Evolutionary conservation across 176 grass and related monocot genomes (phyloP).

Genomic region (Carex cristatella): DNA sequence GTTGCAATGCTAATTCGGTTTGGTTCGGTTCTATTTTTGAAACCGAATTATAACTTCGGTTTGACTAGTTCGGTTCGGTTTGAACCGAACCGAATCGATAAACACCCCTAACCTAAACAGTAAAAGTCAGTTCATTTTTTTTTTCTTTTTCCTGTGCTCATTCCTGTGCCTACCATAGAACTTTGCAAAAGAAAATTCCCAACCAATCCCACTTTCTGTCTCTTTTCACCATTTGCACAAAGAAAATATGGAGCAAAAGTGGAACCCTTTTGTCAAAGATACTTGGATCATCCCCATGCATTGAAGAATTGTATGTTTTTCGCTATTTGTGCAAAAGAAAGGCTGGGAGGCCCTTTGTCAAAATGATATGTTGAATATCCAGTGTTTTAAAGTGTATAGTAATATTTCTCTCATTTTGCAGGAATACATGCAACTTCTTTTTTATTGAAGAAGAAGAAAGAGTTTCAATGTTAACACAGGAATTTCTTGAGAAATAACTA

Average conservation of each 20-base stretch:
- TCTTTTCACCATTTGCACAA: background rate
- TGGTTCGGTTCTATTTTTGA: no score
- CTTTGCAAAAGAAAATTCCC: background rate
- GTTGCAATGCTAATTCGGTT: no score
- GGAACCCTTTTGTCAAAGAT: background rate
- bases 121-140: no score
- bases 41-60: no score
- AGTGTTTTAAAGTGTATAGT: background rate
- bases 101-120: no score
- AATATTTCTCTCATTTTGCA: background rate
- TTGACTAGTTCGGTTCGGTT: no score
- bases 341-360: background rate
- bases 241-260: background rate
- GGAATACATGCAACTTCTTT: conserved; percentile 7
- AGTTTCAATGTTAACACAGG: background rate
- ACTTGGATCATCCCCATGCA: background rate
- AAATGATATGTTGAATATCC: background rate
- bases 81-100: no score
- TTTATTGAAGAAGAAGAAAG: background rate
- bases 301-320: background rate
- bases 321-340: background rate
- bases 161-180: background rate
- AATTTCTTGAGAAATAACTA: background rate
- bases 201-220: background rate
- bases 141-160: no score